These are phyloP conservation scores for Acanthamoeba polyphaga DNA, from an alignment of 208 protist species.

Conservation along the genomic window DNA sequence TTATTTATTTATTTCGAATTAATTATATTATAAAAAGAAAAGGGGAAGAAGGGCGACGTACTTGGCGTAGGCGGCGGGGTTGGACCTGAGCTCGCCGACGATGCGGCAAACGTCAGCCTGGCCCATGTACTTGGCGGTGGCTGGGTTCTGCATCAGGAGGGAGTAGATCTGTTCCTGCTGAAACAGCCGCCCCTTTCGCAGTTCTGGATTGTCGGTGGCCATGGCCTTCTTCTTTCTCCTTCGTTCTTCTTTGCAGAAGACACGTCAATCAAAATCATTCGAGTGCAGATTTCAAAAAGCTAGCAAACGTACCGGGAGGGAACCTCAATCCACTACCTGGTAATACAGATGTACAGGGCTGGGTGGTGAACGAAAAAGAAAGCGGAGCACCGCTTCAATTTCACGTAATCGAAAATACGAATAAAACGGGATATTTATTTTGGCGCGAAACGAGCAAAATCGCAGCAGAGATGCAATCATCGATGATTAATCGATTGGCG, in stretches of 20 bases:
- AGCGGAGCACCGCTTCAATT: not conserved
- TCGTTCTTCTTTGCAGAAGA: too few relatives aligned
- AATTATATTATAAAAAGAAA: not conserved
- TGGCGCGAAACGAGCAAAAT: too few relatives aligned
- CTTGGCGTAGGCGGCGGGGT: constrained; percentile 13
- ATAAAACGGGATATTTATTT: not conserved
- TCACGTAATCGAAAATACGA: not conserved
- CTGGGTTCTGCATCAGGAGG: not conserved
- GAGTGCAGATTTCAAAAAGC: too few relatives aligned
- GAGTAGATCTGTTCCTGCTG: not conserved
- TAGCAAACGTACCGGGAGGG: too few relatives aligned
- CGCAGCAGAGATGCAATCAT: too few relatives aligned
- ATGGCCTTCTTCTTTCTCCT: not conserved
- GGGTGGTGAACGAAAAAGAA: not conserved
- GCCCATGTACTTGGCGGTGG: constrained; percentile 35
- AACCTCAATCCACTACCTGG: too few relatives aligned
- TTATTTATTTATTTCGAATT: too few relatives aligned
- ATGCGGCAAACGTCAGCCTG: constrained; percentile 24
- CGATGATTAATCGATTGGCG: too few relatives aligned
- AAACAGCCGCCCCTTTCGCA: not conserved
- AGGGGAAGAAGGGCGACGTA: not conserved
- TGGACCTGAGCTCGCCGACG: not conserved
- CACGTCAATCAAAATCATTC: too few relatives aligned
- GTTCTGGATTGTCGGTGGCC: not conserved
- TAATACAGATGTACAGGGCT: too few relatives aligned